These are phyloP conservation scores for Blastobotrys serpentis DNA, from an alignment of 1,139 yeast species.

Conservation along the genomic window DNA sequence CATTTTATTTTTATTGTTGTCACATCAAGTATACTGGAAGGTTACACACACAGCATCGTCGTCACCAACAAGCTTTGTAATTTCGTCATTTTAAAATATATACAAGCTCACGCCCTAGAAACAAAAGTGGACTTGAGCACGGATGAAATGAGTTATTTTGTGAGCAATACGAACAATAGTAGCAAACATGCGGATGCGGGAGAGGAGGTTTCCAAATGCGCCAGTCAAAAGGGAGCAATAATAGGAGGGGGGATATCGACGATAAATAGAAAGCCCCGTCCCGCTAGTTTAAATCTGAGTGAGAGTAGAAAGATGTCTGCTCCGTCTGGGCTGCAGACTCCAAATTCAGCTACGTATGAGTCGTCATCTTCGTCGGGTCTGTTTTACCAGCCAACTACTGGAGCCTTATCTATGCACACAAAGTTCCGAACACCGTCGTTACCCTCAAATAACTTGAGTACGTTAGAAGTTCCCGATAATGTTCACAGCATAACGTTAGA, in stretches of 20 bases:
- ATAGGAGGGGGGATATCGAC: too few relatives aligned
- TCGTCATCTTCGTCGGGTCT: constrained; percentile 3
- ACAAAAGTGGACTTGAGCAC: neutral
- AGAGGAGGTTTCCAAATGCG: too few relatives aligned
- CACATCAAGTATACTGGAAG: too few relatives aligned
- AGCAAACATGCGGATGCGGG: too few relatives aligned
- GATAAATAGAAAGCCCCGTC: neutral
- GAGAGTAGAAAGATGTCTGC: neutral
- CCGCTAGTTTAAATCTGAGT: neutral
- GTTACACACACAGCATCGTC: too few relatives aligned
- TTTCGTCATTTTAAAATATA: too few relatives aligned
- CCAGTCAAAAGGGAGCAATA: too few relatives aligned
- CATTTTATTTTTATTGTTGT: too few relatives aligned
- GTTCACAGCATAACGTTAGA: constrained; percentile 10
- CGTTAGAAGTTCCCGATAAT: constrained; percentile 19
- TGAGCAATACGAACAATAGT: neutral
- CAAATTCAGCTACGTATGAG: constrained; percentile 12
- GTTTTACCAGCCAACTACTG: neutral
- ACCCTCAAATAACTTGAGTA: constrained; percentile 21
- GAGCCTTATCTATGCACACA: constrained; percentile 11
- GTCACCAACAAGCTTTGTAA: too few relatives aligned
- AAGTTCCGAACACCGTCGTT: constrained; percentile 27
- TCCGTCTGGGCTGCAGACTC: constrained; percentile 10
- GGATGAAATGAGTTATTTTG: neutral
- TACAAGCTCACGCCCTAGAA: too few relatives aligned